Percentiles rank a stretch among this genome's conserved stretches.
These are phyloP conservation scores for Diaporthe eres DNA, from an alignment of 2,329 filamentous ascomycete genomes.

Conservation along the genomic window DNA sequence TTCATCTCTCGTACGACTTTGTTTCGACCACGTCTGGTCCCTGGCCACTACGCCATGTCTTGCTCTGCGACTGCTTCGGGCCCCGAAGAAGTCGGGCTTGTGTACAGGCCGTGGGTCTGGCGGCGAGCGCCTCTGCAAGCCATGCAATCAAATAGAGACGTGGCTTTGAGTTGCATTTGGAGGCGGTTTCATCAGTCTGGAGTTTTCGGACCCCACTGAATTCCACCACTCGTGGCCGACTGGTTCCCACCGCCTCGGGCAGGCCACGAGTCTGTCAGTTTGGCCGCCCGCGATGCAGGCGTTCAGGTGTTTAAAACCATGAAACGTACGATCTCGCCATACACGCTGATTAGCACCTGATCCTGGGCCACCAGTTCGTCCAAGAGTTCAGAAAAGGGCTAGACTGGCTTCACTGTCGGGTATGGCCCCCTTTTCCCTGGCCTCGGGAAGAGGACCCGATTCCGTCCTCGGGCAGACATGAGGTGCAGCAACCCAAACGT, in stretches of 20 bases:
- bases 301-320: background rate
- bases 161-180: background rate
- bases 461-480: background rate
- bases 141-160: background rate
- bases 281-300: constrained; percentile 1
- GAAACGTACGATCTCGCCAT: background rate
- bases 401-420: background rate
- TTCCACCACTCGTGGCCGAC: background rate
- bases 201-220: background rate
- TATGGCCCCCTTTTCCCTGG: background rate
- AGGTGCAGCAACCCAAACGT: background rate
- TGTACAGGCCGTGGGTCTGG: background rate
- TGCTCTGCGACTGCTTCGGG: constrained; percentile 8
- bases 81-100: background rate
- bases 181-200: background rate
- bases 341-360: background rate
- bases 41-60: background rate
- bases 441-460: background rate
- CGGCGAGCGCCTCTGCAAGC: background rate
- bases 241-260: background rate
- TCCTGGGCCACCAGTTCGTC: background rate
- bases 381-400: background rate
- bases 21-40: constrained; percentile 4
- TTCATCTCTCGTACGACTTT: background rate
- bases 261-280: background rate